Base-by-base conservation (phyloP, 1,284 basidiomycete genomes). In the Moniliella sp. region DNA sequence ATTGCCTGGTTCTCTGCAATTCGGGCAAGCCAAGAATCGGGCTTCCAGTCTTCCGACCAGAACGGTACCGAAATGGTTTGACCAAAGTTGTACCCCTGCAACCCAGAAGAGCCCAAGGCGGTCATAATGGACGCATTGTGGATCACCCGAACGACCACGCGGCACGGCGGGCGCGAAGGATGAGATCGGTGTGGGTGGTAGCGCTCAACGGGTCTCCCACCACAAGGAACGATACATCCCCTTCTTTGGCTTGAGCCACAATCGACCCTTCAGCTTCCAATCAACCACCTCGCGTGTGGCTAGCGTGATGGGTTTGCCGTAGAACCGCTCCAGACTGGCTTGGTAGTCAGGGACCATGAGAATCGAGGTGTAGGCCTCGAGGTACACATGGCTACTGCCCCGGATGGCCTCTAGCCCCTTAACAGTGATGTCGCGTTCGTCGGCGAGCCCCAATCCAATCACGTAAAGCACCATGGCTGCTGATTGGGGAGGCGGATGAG, bases 111-210 rank as follows among this genome's bases (percentile, higher is more conserved):
- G 15, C 84, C 86, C 25, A 86, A 70, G 0, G 91, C 86, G 55
- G 91, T 97, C 73, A 94, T 78, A 62, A 97, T 93, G 3, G 82
- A 91, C 0, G 88, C 88, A 53, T 97, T 99, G 66, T 97, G 91
- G 41, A 99, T 77, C 35, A 93, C 75, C 16, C 74, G 70, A 10
- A 77, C 51, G 13, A 47, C 42, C 12, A 57, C 51, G 31, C 14
- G 36, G 30, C 10, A 19, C 12, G 12, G 37, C 12, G 72, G 1
- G 91, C 88, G 10, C 91, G 77, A 3, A 99, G 71, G 27, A 94
- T 68, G 43, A 97, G 78, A 61, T 99, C 91, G 15, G 82, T 77
- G 61, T 99, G 91, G 0, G 91, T 99, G 0, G 91, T 99, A 2
- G 91, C 91, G n/a, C 50, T 50, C 10, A 93, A 78, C 0, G 88